These are phyloP conservation scores for Aspergillus sp. DNA, from an alignment of 2,329 filamentous ascomycete species.

Conservation along the genomic window DNA sequence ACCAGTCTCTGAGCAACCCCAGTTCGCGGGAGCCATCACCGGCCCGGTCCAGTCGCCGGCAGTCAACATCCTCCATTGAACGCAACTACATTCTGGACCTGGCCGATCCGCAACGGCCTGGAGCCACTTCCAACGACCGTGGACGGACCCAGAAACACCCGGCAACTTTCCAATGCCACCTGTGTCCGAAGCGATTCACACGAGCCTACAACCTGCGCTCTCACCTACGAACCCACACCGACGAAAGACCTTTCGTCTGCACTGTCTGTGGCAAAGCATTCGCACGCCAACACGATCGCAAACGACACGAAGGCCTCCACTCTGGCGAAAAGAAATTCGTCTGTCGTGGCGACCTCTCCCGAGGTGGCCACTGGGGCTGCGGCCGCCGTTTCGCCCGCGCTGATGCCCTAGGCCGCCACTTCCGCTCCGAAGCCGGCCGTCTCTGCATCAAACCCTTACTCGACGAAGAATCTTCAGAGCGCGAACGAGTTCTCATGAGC, in stretches of 20 bases:
- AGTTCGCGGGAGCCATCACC: constrained; percentile 41
- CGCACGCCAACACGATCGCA: constrained; percentile 92
- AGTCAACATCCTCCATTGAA: constrained; percentile 43
- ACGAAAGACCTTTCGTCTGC: constrained; percentile 94
- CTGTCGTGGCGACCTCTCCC: constrained; percentile 83
- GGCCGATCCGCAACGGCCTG: constrained; percentile 78
- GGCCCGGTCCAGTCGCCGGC: constrained; percentile 35
- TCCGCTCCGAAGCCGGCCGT: constrained; percentile 87
- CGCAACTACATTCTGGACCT: constrained; percentile 81
- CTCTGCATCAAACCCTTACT: constrained; percentile 96
- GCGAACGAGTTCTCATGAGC: constrained; percentile 68
- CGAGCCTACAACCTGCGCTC: constrained; percentile 94
- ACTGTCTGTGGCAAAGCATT: constrained; percentile 97
- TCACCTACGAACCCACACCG: constrained; percentile 90
- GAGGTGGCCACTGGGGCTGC: constrained; percentile 82
- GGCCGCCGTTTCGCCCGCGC: constrained; percentile 88
- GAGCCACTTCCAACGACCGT: constrained; percentile 51
- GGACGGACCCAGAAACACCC: constrained; percentile 97
- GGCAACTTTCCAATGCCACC: constrained; percentile 87
- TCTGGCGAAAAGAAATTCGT: constrained; percentile 98
- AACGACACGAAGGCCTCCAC: constrained; percentile 92
- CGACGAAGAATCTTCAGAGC: constrained; percentile 83
- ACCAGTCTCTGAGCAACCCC: constrained; percentile 32
- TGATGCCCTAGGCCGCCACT: constrained; percentile 88
- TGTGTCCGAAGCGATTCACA: constrained; percentile 94